Conservation (phyloP, 768 basidiomycete species). For the Termitomyces sp. region DNA sequence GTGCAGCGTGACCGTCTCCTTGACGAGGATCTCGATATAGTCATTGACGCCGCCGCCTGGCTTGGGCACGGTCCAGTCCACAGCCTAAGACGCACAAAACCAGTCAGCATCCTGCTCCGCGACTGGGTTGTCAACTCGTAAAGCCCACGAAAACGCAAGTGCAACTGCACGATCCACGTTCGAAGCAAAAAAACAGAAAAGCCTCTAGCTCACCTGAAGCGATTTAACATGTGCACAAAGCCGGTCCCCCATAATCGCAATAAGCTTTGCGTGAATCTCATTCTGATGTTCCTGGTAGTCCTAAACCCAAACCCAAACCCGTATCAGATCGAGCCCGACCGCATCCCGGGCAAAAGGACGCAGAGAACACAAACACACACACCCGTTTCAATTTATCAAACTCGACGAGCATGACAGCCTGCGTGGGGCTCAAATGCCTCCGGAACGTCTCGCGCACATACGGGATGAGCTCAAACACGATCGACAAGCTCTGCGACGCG, state of each 20-base stretch:
- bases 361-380: slow-evolving; percentile 17
- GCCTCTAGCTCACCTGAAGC: slow-evolving; percentile 68
- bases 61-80: slow-evolving; percentile 72
- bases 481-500: slow-evolving; percentile 92
- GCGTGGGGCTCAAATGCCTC: slow-evolving; percentile 88
- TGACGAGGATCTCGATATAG: slow-evolving; percentile 93
- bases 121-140: too few relatives aligned
- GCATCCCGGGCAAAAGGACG: too few relatives aligned
- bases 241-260: slow-evolving; percentile 97
- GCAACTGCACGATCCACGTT: too few relatives aligned
- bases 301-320: slow-evolving; percentile 41
- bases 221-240: slow-evolving; percentile 80
- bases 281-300: slow-evolving; percentile 99
- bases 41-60: slow-evolving; percentile 63
- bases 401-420: slow-evolving; percentile 95
- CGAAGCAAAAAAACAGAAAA: too few relatives aligned
- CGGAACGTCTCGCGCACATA: slow-evolving; percentile 95
- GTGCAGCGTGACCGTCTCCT: slow-evolving; percentile 93
- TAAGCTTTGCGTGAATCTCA: slow-evolving; percentile 95
- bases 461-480: slow-evolving; percentile 91
- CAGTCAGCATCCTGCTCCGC: not conserved
- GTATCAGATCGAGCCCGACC: too few relatives aligned
- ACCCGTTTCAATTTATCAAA: slow-evolving; percentile 98
- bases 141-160: too few relatives aligned
- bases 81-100: slow-evolving; percentile 35